These are phyloP conservation scores for Basidiobolus meristosporus DNA, from an alignment of 371 early-diverging fungal genomes.

Conservation along the genomic window DNA sequence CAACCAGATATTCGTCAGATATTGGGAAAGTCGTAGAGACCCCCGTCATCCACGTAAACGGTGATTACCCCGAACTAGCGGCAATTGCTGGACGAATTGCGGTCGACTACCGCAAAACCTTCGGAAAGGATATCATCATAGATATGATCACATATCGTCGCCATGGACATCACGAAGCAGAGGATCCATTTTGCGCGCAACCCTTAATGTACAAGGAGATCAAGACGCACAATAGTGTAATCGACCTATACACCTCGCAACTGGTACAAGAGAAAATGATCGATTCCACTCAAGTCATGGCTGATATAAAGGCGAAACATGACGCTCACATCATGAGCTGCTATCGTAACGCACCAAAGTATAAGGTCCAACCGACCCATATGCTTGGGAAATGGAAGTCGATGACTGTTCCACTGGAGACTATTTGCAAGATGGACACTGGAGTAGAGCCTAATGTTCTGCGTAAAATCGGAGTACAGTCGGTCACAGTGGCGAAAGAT, in stretches of 20 bases:
- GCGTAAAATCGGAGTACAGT: constrained; percentile 20
- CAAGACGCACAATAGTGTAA: constrained; percentile 58
- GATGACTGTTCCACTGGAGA: constrained; percentile 9
- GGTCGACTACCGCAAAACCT: constrained; percentile 74
- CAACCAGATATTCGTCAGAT: constrained; percentile 78
- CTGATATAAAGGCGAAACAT: constrained; percentile 3
- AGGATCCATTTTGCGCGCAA: constrained; percentile 95
- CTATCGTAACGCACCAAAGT: constrained; percentile 24
- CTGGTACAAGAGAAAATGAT: constrained; percentile 13
- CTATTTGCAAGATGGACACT: constrained; percentile 5
- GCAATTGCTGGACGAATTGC: constrained; percentile 67
- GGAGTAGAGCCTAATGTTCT: constrained; percentile 17
- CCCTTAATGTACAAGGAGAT: constrained; percentile 91
- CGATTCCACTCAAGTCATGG: constrained; percentile 22
- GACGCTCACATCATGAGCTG: too few species aligned
- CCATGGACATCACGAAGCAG: constrained; percentile 94
- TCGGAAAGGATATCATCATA: constrained; percentile 78
- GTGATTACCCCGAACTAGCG: constrained; percentile 86
- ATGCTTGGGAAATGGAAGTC: constrained; percentile 6
- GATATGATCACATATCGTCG: constrained; percentile 87
- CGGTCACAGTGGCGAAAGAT: constrained; percentile 53
- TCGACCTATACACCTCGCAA: constrained; percentile 57
- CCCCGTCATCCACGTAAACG: constrained; percentile 93
- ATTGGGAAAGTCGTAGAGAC: constrained; percentile 87
- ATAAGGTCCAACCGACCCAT: constrained; percentile 23